Percentiles rank a stretch among this genome's conserved stretches.
Evolutionary conservation across 805 yeast genomes (phyloP).

Genomic region (Sugiyamaella chiloensis): DNA sequence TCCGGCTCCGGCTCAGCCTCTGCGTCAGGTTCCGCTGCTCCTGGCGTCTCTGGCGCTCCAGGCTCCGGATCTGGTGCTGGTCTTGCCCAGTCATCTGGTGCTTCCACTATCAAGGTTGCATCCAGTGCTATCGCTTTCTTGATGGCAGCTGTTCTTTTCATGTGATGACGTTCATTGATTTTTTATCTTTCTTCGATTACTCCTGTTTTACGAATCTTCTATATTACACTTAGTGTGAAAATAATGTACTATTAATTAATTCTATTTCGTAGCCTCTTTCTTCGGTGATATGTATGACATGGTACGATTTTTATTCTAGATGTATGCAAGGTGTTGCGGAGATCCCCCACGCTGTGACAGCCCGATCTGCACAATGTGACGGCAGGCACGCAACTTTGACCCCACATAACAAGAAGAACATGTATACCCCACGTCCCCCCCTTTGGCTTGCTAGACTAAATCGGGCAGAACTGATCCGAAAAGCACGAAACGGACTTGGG

Average conservation of each 20-base stretch:
- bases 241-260: too few relatives aligned
- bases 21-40: not conserved
- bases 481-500: too few relatives aligned
- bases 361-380: too few relatives aligned
- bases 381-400: too few relatives aligned
- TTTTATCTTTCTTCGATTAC: not conserved
- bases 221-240: not conserved
- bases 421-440: too few relatives aligned
- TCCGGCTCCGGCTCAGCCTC: slow-evolving; percentile 1
- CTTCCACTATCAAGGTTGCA: not conserved
- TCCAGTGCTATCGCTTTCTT: not conserved
- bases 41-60: slow-evolving; percentile 1
- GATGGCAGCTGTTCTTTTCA: not conserved
- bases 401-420: too few relatives aligned
- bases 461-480: too few relatives aligned
- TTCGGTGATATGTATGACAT: not conserved
- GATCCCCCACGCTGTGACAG: not conserved
- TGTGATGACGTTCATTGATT: not conserved
- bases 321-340: not conserved
- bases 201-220: not conserved
- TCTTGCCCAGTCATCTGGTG: not conserved
- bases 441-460: too few relatives aligned
- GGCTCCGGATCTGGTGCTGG: slow-evolving; percentile 6
- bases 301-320: not conserved
- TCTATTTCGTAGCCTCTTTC: not conserved